Percentiles rank a stretch among this genome's conserved stretches.
Evolutionary conservation across 306 rosid species (phyloP).

Genomic region (Datisca glomerata): DNA sequence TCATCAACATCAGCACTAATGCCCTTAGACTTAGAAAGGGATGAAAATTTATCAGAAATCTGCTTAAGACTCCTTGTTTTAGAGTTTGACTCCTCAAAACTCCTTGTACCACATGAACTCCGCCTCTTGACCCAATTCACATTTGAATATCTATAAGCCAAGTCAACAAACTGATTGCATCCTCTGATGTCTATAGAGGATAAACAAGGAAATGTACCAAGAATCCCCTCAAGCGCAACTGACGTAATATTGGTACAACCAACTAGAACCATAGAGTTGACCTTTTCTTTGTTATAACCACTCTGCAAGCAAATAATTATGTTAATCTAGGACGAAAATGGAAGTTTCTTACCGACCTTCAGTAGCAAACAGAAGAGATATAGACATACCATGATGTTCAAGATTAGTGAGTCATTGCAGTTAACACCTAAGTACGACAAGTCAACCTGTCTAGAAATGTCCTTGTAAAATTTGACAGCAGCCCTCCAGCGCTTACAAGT

Average conservation of each 20-base stretch:
- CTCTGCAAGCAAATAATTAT: too few species aligned
- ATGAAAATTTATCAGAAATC: conserved; percentile 45
- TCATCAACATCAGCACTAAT: conserved; percentile 45
- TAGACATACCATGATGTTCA: conserved; percentile 33
- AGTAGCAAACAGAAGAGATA: too few species aligned
- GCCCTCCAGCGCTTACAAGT: conserved; percentile 93
- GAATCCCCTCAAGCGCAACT: conserved; percentile 61
- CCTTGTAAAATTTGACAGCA: conserved; percentile 56
- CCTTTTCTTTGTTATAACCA: conserved; percentile 56
- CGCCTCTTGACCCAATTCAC: conserved; percentile 79
- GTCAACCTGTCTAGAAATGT: conserved; percentile 61
- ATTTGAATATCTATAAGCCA: conserved; percentile 44
- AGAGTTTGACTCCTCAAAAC: conserved; percentile 45
- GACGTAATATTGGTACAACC: conserved; percentile 72
- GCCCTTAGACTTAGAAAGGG: conserved; percentile 43
- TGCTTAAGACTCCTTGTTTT: conserved; percentile 66
- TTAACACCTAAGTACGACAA: conserved; percentile 63
- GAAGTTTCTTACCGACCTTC: too few species aligned
- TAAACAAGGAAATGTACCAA: conserved; percentile 57
- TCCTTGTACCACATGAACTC: conserved; percentile 26
- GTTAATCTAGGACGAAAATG: too few species aligned
- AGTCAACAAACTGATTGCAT: conserved; percentile 71
- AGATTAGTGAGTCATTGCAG: conserved; percentile 57
- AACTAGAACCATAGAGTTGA: conserved; percentile 54
- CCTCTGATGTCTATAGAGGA: conserved; percentile 75